Evolutionary conservation across 306 rosid species (phyloP).

Genomic region (Citrullus mucosospermus): DNA sequence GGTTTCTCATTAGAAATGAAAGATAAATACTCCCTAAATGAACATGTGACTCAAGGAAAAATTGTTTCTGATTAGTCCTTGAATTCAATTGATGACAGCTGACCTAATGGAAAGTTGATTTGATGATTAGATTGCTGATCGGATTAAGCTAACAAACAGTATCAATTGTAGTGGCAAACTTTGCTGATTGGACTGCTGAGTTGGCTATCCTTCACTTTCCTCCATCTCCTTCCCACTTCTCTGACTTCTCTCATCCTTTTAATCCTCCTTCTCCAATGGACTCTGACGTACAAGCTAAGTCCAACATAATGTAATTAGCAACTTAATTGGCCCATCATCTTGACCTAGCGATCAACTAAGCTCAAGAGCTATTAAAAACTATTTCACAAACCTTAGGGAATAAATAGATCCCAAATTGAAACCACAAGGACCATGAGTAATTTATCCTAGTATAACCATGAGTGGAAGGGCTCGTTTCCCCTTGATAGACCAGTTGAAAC

Average conservation of each 20-base stretch:
- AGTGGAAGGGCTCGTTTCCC: not conserved
- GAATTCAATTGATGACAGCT: not conserved
- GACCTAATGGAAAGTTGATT: not conserved
- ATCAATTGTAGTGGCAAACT: not conserved
- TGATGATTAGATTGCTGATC: not conserved
- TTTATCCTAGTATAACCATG: not conserved
- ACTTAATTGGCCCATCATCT: not conserved
- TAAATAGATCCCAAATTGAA: no score
- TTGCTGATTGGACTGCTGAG: no score
- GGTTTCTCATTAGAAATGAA: not conserved
- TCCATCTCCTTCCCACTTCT: not conserved
- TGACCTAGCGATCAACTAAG: not conserved
- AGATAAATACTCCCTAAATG: not conserved
- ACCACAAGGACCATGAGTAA: no score
- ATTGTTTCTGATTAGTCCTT: not conserved
- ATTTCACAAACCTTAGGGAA: no score
- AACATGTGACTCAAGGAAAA: not conserved
- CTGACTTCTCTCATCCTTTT: not conserved
- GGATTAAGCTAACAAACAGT: not conserved
- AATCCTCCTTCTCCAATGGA: not conserved
- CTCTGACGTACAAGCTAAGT: not conserved
- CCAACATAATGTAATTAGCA: not conserved
- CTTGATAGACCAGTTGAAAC: not conserved
- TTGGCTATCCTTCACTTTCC: not conserved
- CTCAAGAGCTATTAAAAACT: not conserved